Evolutionary conservation across 2,329 filamentous ascomycete genomes (phyloP), one percentile per base, ranked within the genome.

Genomic region (Myriosclerotinia curreyana): DNA sequence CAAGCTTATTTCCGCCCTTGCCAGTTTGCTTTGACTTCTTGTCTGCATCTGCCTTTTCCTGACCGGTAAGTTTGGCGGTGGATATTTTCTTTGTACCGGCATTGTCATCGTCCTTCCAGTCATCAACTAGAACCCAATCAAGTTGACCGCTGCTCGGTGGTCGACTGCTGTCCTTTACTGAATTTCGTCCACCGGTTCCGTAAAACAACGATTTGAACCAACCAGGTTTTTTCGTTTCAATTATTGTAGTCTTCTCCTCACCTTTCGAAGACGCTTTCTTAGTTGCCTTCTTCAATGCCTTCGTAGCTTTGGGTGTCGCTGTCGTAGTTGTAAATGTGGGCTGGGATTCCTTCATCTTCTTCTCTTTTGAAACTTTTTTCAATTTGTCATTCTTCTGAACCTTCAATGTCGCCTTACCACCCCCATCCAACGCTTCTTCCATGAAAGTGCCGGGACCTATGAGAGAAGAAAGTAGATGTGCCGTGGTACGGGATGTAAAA

Each of bases 401-500:
- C 71, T 82, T 84, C 69, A 83, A 75, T 17, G 78, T 76, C 4
- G 83, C 79, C 64, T 85, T 84, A 1, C 83, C 83, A 69, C 87
- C 83, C 65, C 86, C 85, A 64, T 86, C 79, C 22, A 86, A 77
- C 9, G 81, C 79, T 65, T 86, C 82, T 67, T 87, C 83, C 54
- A 86, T 81, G 62, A 84, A 84, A 69, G 82, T 84, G 54, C 88
- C 86, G 1, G 86, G 83, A 60, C 93, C 91, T 65, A 95, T 88
- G 66, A 98, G 82, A 9, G 93, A 92, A 1, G 93, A 96, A 20
- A 99, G 82, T 17, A 99, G 81, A 75, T 97, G 94, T 1, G 95
- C 95, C 0, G 94, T 98, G 0, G 92, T 98, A 71, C 95, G 87
- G 0, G 94, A 96, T 0, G 95, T 98, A 76, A 99, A 99, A 12